Evolutionary conservation across 805 yeast genomes (phyloP).

Genomic region (Blastobotrys americana): DNA sequence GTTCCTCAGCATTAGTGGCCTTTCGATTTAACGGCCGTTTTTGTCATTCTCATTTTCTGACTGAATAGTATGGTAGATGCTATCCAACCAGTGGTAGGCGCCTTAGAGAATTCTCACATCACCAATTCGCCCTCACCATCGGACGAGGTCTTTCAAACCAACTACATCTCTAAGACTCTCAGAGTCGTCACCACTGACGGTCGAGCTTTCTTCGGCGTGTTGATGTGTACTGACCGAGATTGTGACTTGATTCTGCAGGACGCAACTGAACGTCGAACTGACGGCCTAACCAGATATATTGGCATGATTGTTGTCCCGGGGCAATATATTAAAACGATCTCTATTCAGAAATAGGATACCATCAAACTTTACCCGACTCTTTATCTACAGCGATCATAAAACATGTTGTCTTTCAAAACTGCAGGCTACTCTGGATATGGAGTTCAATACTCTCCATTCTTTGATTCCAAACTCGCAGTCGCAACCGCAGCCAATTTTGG

Average conservation of each 20-base stretch:
- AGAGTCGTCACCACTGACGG: slow-evolving; percentile 28
- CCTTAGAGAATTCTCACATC: neutral
- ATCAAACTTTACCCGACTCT: neutral
- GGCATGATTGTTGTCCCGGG: slow-evolving; percentile 33
- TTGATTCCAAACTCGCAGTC: slow-evolving; percentile 82
- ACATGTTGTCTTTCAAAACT: slow-evolving; percentile 68
- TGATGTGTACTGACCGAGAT: slow-evolving; percentile 25
- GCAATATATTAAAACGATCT: slow-evolving; percentile 19
- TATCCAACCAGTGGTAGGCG: neutral
- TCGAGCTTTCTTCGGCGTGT: slow-evolving; percentile 28
- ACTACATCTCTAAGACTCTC: slow-evolving; percentile 17
- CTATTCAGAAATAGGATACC: slow-evolving; percentile 14
- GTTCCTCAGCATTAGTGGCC: no score
- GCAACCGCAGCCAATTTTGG: slow-evolving; percentile 92
- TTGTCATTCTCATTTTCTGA: no score
- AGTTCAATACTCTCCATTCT: slow-evolving; percentile 84
- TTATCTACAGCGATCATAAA: neutral
- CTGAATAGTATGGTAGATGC: neutral
- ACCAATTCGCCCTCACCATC: neutral
- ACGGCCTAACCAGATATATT: slow-evolving; percentile 24
- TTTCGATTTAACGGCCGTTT: no score
- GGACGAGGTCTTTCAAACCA: neutral
- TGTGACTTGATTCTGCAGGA: slow-evolving; percentile 30
- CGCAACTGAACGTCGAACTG: slow-evolving; percentile 27
- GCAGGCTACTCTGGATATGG: slow-evolving; percentile 81